phyloP scores from a whole-genome alignment of 2,329 filamentous ascomycete species.

The Colletotrichum truncatum region DNA sequence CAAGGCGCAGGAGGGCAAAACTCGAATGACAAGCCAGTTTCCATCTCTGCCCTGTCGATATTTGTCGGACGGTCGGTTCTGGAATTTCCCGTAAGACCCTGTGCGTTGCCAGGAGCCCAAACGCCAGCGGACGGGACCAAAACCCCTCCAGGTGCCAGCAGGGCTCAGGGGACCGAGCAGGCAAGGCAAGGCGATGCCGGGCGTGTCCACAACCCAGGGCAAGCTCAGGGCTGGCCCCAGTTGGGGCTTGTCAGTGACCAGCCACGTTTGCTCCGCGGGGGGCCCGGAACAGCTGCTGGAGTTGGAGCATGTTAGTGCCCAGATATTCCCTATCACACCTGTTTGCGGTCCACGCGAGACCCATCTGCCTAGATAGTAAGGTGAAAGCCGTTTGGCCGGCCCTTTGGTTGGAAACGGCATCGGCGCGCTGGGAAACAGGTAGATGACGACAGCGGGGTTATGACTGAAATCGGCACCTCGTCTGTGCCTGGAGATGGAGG shows the following conservation, averaged over 20 bases:
- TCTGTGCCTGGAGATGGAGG: neutral
- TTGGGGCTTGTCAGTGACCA: constrained; percentile 9
- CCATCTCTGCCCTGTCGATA: constrained; percentile 27
- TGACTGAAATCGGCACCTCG: neutral
- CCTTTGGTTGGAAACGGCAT: neutral
- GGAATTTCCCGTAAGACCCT: constrained; percentile 28
- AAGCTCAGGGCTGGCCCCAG: neutral
- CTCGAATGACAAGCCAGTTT: constrained; percentile 12
- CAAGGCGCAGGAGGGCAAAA: constrained; percentile 10
- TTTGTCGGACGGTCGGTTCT: constrained; percentile 27
- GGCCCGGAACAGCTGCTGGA: neutral
- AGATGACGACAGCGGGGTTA: constrained; percentile 8
- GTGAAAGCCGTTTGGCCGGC: neutral
- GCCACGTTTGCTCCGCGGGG: constrained; percentile 17
- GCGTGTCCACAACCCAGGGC: neutral
- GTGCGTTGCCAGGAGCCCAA: neutral
- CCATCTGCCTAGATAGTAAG: constrained; percentile 11
- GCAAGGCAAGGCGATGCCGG: constrained; percentile 2
- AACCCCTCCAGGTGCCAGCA: no score
- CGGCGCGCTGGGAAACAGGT: neutral
- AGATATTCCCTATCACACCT: neutral
- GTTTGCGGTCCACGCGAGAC: neutral
- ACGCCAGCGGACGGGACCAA: neutral
- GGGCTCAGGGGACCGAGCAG: neutral
- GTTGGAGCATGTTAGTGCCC: neutral